Evolutionary conservation across 2,329 filamentous ascomycete genomes (phyloP), one percentile per base, ranked within the genome.

Genomic region (Monilinia vaccinii-corymbosi): DNA sequence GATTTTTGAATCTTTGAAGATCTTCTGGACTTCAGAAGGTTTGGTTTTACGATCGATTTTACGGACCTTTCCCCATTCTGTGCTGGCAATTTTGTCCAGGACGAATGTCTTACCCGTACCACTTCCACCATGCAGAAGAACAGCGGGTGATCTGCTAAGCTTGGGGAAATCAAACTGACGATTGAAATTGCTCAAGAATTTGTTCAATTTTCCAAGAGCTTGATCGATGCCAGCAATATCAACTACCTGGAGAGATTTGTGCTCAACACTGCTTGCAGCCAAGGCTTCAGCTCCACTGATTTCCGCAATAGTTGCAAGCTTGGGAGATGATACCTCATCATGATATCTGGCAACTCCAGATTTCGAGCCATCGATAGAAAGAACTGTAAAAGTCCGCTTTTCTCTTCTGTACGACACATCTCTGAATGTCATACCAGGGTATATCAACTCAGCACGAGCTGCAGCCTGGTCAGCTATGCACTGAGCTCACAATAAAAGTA

Each of bases 61-160:
- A 65, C 88, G 80, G 1, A 91, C 83, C 45, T 81, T 82, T 25
- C 82, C 83, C 89, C 91, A 96, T 61, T 79, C 80, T 0, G 84
- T 82, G 8, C 77, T 79, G 10, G 85, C 81, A 23, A 97, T 78
- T 36, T 82, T 81, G 18, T 86, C 73, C 1, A 97, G 76, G 0
- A 97, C 77, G 64, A 88, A 79, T 0, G 84, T 87, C 75, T 97
- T 97, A 28, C 93, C 93, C 0, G 89, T 95, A 13, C 93, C 92
- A 63, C 84, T 83, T 21, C 89, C 86, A 16, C 93, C 93, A 71
- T 95, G 86, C 5, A 97, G 59, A 72, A 79, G 47, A 65, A 68
- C 59, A 70, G 76, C 75, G 75, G 70, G 71, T 10, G 70, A 71
- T 61, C 70, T 66, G 32, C 68, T 61, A 28, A 60, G 65, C 59